phyloP scores from a whole-genome alignment of 2,329 filamentous ascomycete genomes.

The Calonectria honghensis region DNA sequence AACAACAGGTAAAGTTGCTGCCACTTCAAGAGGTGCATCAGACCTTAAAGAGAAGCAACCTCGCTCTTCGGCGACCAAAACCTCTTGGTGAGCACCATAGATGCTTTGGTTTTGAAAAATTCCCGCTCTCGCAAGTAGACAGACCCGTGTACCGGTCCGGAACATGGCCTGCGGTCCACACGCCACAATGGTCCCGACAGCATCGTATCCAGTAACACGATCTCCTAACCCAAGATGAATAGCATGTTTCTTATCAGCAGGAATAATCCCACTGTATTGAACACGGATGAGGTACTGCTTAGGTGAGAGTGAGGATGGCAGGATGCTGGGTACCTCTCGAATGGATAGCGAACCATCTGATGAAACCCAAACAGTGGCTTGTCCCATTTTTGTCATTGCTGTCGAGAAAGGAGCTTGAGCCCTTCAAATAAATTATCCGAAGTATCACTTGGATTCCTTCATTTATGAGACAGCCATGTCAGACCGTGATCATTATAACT shows the following conservation, averaged over 20 bases:
- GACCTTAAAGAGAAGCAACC: neutral
- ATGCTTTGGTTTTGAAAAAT: neutral
- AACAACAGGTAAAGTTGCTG: slow-evolving; percentile 2
- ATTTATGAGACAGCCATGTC: too few relatives aligned
- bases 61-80: neutral
- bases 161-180: neutral
- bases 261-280: neutral
- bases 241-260: slow-evolving; percentile 3
- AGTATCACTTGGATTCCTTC: too few relatives aligned
- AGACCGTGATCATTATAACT: too few relatives aligned
- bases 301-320: neutral
- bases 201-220: slow-evolving; percentile 7
- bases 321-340: too few relatives aligned
- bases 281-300: neutral
- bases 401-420: too few relatives aligned
- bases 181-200: neutral
- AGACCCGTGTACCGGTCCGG: neutral
- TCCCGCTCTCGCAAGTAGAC: neutral
- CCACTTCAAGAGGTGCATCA: neutral
- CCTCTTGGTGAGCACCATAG: neutral
- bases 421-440: too few relatives aligned
- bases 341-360: too few relatives aligned
- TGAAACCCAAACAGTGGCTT: too few relatives aligned
- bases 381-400: too few relatives aligned
- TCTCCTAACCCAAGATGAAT: neutral